These are phyloP conservation scores for Debaryomyces castellii DNA, from an alignment of 805 yeast genomes.

Conservation along the genomic window DNA sequence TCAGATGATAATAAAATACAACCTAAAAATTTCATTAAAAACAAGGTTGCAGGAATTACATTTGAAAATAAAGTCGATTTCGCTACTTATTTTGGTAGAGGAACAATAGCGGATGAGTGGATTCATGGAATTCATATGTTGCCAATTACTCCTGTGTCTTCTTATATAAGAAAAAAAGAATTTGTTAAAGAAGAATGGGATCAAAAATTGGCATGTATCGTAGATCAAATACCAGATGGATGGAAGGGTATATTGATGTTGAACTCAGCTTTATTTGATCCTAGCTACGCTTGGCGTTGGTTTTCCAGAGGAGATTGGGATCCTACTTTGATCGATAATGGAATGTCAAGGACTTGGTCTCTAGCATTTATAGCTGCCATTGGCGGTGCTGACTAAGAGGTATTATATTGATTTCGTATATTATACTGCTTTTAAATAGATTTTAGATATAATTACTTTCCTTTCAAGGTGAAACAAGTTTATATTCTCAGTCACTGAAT, in stretches of 20 bases:
- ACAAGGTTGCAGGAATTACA: constrained; percentile 70
- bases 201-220: constrained; percentile 43
- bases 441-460: no score
- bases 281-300: constrained; percentile 46
- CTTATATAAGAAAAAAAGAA: constrained; percentile 51
- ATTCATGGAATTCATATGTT: constrained; percentile 79
- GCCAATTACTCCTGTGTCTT: constrained; percentile 68
- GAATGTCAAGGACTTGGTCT: constrained; percentile 87
- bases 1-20: constrained; percentile 52
- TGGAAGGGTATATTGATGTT: constrained; percentile 75
- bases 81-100: constrained; percentile 73
- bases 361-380: constrained; percentile 68
- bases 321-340: constrained; percentile 65
- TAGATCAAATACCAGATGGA: constrained; percentile 55
- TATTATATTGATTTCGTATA: neutral
- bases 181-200: constrained; percentile 69
- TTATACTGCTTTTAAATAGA: no score
- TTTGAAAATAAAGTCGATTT: constrained; percentile 74
- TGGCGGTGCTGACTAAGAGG: constrained; percentile 21
- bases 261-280: constrained; percentile 74
- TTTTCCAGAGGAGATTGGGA: constrained; percentile 51
- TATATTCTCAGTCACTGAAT: no score
- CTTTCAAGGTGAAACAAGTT: no score
- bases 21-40: constrained; percentile 54
- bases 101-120: constrained; percentile 56